Evolutionary conservation across 768 basidiomycete genomes (phyloP).

Genomic region (Exidia glandulosa): DNA sequence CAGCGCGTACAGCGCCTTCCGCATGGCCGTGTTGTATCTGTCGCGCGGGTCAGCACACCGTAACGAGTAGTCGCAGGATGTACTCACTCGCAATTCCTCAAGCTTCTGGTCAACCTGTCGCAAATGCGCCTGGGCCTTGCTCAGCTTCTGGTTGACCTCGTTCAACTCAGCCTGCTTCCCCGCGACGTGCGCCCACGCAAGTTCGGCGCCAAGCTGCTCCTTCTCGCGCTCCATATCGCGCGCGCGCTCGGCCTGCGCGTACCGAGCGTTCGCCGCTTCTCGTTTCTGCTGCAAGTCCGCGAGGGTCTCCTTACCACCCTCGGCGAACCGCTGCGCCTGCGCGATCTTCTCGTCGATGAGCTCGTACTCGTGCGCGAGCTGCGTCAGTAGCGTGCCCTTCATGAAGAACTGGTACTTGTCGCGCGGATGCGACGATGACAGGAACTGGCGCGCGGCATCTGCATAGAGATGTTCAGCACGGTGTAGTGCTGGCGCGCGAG

Average conservation of each 20-base stretch:
- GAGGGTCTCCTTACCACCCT: slow-evolving; percentile 62
- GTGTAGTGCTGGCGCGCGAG: too few species aligned
- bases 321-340: slow-evolving; percentile 51
- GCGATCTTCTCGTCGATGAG: slow-evolving; percentile 62
- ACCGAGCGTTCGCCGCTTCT: slow-evolving; percentile 45
- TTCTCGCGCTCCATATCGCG: slow-evolving; percentile 56
- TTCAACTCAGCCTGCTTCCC: slow-evolving; percentile 41
- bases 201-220: slow-evolving; percentile 63
- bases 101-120: background rate
- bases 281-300: slow-evolving; percentile 60
- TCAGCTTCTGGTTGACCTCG: background rate
- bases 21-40: background rate
- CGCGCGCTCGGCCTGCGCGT: slow-evolving; percentile 65
- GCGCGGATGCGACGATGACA: slow-evolving; percentile 64
- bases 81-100: background rate
- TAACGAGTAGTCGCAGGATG: too few species aligned
- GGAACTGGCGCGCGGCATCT: slow-evolving; percentile 55
- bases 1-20: background rate
- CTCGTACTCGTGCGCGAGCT: slow-evolving; percentile 85
- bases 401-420: slow-evolving; percentile 97
- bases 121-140: background rate
- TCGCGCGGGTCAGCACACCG: too few species aligned
- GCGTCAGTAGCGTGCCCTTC: slow-evolving; percentile 80
- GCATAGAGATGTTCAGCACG: too few species aligned
- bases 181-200: slow-evolving; percentile 83